Evolutionary conservation across 2,329 filamentous ascomycete species (phyloP).

Genomic region (Tolypocladium pustulatum): DNA sequence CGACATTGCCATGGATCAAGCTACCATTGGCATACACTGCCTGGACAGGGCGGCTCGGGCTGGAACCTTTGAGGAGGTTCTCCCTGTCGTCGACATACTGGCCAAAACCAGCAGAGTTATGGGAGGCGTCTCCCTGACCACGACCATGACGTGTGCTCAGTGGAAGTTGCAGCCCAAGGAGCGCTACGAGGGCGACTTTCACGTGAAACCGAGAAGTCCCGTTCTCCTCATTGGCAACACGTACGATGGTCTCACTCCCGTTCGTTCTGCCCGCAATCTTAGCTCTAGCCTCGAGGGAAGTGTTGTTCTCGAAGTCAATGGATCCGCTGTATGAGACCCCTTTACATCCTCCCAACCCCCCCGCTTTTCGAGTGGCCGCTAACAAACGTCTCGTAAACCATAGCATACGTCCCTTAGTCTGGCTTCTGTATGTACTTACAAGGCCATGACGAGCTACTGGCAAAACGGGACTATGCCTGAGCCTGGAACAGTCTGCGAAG

Average conservation of each 20-base stretch:
- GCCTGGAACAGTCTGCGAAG: slow-evolving; percentile 19
- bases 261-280: slow-evolving; percentile 24
- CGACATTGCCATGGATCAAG: neutral
- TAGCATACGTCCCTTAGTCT: slow-evolving; percentile 13
- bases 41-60: slow-evolving; percentile 18
- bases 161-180: slow-evolving; percentile 28
- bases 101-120: slow-evolving; percentile 15
- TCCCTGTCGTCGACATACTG: slow-evolving; percentile 12
- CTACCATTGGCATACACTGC: slow-evolving; percentile 20
- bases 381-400: neutral
- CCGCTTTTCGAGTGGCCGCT: neutral
- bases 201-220: slow-evolving; percentile 19
- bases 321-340: slow-evolving; percentile 22
- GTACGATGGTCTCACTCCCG: slow-evolving; percentile 26
- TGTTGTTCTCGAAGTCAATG: slow-evolving; percentile 23
- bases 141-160: slow-evolving; percentile 20
- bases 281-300: slow-evolving; percentile 25
- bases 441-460: slow-evolving; percentile 19
- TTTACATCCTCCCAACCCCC: neutral
- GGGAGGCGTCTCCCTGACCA: slow-evolving; percentile 8
- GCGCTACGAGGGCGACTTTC: slow-evolving; percentile 20
- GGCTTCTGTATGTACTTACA: slow-evolving; percentile 20
- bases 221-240: slow-evolving; percentile 27
- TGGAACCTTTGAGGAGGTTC: slow-evolving; percentile 15
- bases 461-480: slow-evolving; percentile 21